Evolutionary conservation across 139 green algal genomes (phyloP), one percentile per base, ranked within the genome.

Genomic region (Ettlia oleoabundans): DNA sequence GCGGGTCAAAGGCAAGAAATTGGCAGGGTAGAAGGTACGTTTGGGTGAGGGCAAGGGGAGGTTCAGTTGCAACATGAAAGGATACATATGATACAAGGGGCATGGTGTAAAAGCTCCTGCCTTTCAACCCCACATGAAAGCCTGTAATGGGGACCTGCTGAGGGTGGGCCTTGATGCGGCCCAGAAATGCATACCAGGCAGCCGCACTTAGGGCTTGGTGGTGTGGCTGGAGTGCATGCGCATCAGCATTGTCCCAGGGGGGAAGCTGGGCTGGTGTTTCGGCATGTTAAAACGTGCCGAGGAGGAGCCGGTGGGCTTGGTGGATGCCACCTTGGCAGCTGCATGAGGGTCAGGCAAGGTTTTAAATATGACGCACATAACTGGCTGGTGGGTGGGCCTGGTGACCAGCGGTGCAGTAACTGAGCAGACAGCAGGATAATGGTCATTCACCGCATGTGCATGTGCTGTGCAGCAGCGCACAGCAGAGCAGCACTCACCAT

Each of bases 141-240:
- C n/a, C n/a, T n/a, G n/a, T n/a, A n/a, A n/a, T n/a, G n/a, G n/a
- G n/a, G n/a, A n/a, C n/a, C n/a, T n/a, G n/a, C n/a, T n/a, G n/a
- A n/a, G n/a, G n/a, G n/a, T n/a, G n/a, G n/a, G n/a, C n/a, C n/a
- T n/a, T n/a, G n/a, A n/a, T n/a, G 55, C 21, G 18, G 15, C 21
- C 30, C 18, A 28, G 18, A 65, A 28, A 28, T 65, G 55, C 18
- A n/a, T 32, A 22, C 18, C 21, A n/a, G 55, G 21, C 21, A 15
- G 13, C 47, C 15, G n/a, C n/a, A 10, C 15, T 58, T 15, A 58
- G 47, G 47, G 47, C 47, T 58, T 58, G 47, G 10, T 58, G 10
- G 47, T 24, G 47, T 65, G 55, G 53, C 73, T 80, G 73, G 63
- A 42, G 15, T 72, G 73, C 73, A 69, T 68, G 73, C 73, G 73